These are phyloP conservation scores for Neoscytalidium dimidiatum DNA, from an alignment of 2,329 filamentous ascomycete genomes.

Conservation along the genomic window DNA sequence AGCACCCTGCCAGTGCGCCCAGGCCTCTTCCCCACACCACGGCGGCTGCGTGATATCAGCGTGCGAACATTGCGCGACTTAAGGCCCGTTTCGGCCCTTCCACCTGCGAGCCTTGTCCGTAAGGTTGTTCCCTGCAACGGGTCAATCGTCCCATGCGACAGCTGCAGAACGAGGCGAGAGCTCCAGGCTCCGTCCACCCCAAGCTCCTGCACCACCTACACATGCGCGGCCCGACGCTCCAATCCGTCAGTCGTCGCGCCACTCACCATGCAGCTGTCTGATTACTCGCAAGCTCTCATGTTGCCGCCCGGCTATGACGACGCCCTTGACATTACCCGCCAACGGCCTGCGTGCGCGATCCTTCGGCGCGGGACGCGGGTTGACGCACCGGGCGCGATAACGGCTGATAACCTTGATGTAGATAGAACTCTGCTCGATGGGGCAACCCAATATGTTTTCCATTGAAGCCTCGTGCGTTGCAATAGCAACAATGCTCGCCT, in stretches of 20 bases:
- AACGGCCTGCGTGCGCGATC: background rate
- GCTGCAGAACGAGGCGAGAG: slow-evolving; percentile 14
- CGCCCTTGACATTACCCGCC: slow-evolving; percentile 15
- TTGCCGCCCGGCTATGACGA: slow-evolving; percentile 12
- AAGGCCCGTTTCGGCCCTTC: slow-evolving; percentile 16
- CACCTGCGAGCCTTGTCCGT: slow-evolving; percentile 7
- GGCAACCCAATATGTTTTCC: slow-evolving; percentile 4
- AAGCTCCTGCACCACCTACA: background rate
- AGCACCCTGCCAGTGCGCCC: background rate
- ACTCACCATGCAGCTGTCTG: slow-evolving; percentile 4
- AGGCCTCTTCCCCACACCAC: slow-evolving; percentile 14
- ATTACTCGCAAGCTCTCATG: background rate
- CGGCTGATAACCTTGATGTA: slow-evolving; percentile 12
- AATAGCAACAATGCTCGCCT: slow-evolving; percentile 1
- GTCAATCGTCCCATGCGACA: slow-evolving; percentile 6
- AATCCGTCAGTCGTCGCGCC: slow-evolving; percentile 9
- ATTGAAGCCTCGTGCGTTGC: background rate
- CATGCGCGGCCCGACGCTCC: slow-evolving; percentile 2
- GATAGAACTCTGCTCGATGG: background rate
- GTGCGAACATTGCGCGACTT: slow-evolving; percentile 8
- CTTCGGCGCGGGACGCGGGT: slow-evolving; percentile 1
- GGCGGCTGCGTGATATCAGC: slow-evolving; percentile 16
- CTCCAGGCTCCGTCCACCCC: slow-evolving; percentile 6
- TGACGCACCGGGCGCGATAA: background rate
- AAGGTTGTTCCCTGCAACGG: slow-evolving; percentile 7